A percentile compares a stretch with the other conserved stretches of the same genome.
These are phyloP conservation scores for Aspergillus carlsbadensis DNA, from an alignment of 495 filamentous ascomycete species.

Conservation along the genomic window DNA sequence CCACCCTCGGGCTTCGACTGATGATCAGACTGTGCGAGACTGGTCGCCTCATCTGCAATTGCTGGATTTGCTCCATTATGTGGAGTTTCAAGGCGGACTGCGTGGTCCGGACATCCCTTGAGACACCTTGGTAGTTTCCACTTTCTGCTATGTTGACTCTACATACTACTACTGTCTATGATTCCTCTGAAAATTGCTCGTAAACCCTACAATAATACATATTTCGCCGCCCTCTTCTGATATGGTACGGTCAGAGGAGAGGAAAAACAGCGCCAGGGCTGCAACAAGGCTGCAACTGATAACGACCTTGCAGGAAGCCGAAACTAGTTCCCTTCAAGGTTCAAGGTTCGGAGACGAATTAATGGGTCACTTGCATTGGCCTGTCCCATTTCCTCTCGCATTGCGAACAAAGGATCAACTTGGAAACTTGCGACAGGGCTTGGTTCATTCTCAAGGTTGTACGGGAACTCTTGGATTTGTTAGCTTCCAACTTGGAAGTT, in stretches of 20 bases:
- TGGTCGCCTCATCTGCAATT: conserved; percentile 9
- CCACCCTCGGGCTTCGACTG: neutral
- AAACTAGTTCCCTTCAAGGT: neutral
- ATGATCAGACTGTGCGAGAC: neutral
- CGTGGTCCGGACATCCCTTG: neutral
- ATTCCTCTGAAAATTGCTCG: too few relatives aligned
- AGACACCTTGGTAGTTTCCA: neutral
- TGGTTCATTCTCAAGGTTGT: too few relatives aligned
- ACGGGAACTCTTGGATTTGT: too few relatives aligned
- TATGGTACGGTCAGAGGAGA: too few relatives aligned
- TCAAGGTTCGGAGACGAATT: neutral
- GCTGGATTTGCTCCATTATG: neutral
- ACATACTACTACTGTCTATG: too few relatives aligned
- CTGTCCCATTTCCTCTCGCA: neutral
- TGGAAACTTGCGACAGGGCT: neutral
- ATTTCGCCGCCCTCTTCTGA: too few relatives aligned
- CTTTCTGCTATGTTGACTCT: neutral
- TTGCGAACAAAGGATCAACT: neutral
- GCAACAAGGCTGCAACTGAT: neutral
- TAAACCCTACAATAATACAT: too few relatives aligned
- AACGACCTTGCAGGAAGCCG: neutral
- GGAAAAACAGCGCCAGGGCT: too few relatives aligned
- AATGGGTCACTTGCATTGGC: neutral
- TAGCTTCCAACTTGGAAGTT: too few relatives aligned
- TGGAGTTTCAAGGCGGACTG: neutral